Conservation (phyloP, 768 basidiomycete genomes). For the Amanita muscaria region DNA sequence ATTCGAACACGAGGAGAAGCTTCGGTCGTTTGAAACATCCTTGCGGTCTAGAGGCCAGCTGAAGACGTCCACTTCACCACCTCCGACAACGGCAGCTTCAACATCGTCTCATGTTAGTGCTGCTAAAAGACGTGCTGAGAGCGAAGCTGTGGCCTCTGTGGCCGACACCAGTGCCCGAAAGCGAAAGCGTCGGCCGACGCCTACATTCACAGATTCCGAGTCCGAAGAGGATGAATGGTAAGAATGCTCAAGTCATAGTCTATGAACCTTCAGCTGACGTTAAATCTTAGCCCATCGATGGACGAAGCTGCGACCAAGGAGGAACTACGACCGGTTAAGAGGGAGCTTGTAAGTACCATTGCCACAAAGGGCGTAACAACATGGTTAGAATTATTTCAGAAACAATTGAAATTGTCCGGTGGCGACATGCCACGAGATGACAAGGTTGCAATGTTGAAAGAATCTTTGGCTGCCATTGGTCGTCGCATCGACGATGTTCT, state of each 20-base stretch:
- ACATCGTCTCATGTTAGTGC: constrained; percentile 52
- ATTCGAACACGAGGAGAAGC: constrained; percentile 84
- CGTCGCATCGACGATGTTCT: constrained; percentile 83
- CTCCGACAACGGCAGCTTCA: constrained; percentile 62
- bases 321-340: constrained; percentile 92
- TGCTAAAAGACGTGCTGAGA: constrained; percentile 74
- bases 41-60: constrained; percentile 61
- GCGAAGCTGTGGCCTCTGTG: constrained; percentile 75
- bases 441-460: constrained; percentile 92
- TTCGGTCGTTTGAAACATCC: constrained; percentile 80
- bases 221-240: constrained; percentile 82
- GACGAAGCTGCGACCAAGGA: constrained; percentile 91
- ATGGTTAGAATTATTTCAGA: constrained; percentile 35
- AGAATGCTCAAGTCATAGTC: constrained; percentile 19
- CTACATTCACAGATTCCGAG: constrained; percentile 92
- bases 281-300: constrained; percentile 73
- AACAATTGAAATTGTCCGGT: constrained; percentile 90
- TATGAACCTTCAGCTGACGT: constrained; percentile 7
- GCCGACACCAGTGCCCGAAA: constrained; percentile 64
- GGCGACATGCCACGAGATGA: constrained; percentile 92
- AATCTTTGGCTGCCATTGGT: constrained; percentile 90
- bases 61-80: constrained; percentile 68
- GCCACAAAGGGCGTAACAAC: neutral
- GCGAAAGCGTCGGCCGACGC: constrained; percentile 89
- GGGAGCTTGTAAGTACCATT: constrained; percentile 63